Evolutionary conservation across 1,284 basidiomycete genomes (phyloP).

Genomic region (Pisolithus thermaeus): DNA sequence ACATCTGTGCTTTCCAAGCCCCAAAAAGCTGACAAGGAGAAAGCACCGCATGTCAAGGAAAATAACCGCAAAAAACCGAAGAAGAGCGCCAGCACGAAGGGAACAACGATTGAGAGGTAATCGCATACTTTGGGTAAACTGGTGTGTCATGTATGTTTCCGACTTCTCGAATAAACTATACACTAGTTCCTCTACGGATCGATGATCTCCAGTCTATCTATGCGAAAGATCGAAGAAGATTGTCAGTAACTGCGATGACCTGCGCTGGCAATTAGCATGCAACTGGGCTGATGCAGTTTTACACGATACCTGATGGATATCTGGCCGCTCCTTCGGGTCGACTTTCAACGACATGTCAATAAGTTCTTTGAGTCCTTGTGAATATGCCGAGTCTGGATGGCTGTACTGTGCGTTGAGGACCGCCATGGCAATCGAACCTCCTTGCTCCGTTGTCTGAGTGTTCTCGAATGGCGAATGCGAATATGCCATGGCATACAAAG

Average conservation of each 20-base stretch:
- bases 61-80: not conserved
- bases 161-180: not conserved
- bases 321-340: slow-evolving; percentile 74
- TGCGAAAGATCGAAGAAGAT: slow-evolving; percentile 52
- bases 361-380: slow-evolving; percentile 71
- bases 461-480: slow-evolving; percentile 92
- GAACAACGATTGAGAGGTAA: too few species aligned
- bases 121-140: not conserved
- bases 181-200: not conserved
- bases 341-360: slow-evolving; percentile 82
- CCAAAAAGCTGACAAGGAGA: not conserved
- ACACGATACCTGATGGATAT: slow-evolving; percentile 71
- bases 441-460: slow-evolving; percentile 78
- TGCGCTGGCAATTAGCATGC: slow-evolving; percentile 25
- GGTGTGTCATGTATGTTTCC: not conserved
- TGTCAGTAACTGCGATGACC: slow-evolving; percentile 70
- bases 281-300: not conserved
- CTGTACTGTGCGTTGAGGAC: slow-evolving; percentile 88
- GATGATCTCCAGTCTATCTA: slow-evolving; percentile 22
- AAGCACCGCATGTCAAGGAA: not conserved
- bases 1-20: not conserved
- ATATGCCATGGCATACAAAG: slow-evolving; percentile 87
- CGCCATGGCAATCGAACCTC: slow-evolving; percentile 92
- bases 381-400: slow-evolving; percentile 78
- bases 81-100: not conserved